Evolutionary conservation across 352 stramenopile species (phyloP).

Genomic region (Aphanomyces astaci): DNA sequence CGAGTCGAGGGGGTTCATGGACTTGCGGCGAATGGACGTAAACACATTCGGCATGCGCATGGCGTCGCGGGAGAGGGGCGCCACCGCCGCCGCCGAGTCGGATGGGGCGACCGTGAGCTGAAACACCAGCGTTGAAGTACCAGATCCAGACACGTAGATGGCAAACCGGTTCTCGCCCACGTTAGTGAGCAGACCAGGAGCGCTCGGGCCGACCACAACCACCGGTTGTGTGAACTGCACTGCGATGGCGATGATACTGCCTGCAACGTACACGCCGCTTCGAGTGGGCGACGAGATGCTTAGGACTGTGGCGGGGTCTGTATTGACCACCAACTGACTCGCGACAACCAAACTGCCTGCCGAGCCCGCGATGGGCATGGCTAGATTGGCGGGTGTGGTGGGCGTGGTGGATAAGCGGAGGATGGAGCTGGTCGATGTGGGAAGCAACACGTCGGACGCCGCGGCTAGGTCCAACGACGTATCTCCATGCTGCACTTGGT

Average conservation of each 20-base stretch:
- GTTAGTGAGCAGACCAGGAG: constrained; percentile 24
- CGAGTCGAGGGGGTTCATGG: constrained; percentile 11
- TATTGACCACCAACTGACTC: constrained; percentile 71
- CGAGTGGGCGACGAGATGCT: constrained; percentile 30
- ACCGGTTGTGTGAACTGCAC: constrained; percentile 51
- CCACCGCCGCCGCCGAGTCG: not conserved
- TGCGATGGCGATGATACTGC: constrained; percentile 42
- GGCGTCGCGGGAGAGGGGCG: not conserved
- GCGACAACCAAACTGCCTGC: constrained; percentile 53
- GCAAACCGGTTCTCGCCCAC: constrained; percentile 25
- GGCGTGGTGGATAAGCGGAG: constrained; percentile 43
- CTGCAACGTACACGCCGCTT: constrained; percentile 54
- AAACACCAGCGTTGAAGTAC: constrained; percentile 29
- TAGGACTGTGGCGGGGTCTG: constrained; percentile 39
- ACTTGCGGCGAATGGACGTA: constrained; percentile 16
- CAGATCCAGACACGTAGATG: constrained; percentile 34
- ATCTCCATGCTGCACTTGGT: constrained; percentile 64
- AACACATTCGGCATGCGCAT: constrained; percentile 14
- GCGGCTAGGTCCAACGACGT: constrained; percentile 54
- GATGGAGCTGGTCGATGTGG: constrained; percentile 51
- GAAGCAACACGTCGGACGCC: constrained; percentile 36
- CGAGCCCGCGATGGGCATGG: constrained; percentile 44
- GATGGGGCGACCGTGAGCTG: not conserved
- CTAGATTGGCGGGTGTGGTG: constrained; percentile 41
- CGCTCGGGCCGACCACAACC: not conserved